phyloP scores from a whole-genome alignment of 2,329 filamentous ascomycete species.

The Septoria petroselini region DNA sequence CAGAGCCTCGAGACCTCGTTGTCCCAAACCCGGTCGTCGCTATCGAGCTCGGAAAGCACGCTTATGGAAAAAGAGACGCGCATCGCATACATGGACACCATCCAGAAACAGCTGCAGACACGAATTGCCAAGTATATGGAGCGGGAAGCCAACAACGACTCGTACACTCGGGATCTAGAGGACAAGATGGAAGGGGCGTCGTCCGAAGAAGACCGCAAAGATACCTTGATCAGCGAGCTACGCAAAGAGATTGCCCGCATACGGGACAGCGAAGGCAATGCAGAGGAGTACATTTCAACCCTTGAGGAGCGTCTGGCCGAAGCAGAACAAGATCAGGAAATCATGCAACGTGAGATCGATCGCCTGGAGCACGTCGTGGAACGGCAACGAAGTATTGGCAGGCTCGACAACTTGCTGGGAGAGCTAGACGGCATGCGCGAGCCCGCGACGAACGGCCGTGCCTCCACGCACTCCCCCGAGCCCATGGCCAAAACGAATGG shows the following conservation, averaged over 20 bases:
- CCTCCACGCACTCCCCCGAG: slow-evolving; percentile 11
- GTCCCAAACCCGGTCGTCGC: slow-evolving; percentile 77
- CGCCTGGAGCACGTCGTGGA: slow-evolving; percentile 92
- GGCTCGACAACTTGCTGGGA: slow-evolving; percentile 86
- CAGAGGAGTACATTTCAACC: slow-evolving; percentile 96
- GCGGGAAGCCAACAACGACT: slow-evolving; percentile 85
- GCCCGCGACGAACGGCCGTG: slow-evolving; percentile 22
- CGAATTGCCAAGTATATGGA: slow-evolving; percentile 92
- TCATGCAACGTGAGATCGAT: slow-evolving; percentile 96
- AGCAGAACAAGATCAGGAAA: slow-evolving; percentile 88
- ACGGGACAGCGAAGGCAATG: slow-evolving; percentile 83
- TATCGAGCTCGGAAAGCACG: slow-evolving; percentile 80
- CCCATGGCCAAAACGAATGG: slow-evolving; percentile 25
- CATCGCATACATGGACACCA: slow-evolving; percentile 86
- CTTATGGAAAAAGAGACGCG: slow-evolving; percentile 91
- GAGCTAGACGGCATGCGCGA: slow-evolving; percentile 64
- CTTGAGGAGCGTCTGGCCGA: slow-evolving; percentile 93
- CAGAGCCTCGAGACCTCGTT: slow-evolving; percentile 88
- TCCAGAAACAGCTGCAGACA: slow-evolving; percentile 83
- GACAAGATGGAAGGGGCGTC: slow-evolving; percentile 84
- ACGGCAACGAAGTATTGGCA: slow-evolving; percentile 89
- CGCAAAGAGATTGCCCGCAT: slow-evolving; percentile 86
- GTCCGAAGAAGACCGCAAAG: slow-evolving; percentile 88
- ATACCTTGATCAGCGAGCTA: slow-evolving; percentile 77
- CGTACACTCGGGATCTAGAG: slow-evolving; percentile 89